A percentile compares a stretch with the other conserved stretches of the same genome.
These are phyloP conservation scores for Raphanus raphanistrum DNA, from an alignment of 345 rosid genomes.

Conservation along the genomic window DNA sequence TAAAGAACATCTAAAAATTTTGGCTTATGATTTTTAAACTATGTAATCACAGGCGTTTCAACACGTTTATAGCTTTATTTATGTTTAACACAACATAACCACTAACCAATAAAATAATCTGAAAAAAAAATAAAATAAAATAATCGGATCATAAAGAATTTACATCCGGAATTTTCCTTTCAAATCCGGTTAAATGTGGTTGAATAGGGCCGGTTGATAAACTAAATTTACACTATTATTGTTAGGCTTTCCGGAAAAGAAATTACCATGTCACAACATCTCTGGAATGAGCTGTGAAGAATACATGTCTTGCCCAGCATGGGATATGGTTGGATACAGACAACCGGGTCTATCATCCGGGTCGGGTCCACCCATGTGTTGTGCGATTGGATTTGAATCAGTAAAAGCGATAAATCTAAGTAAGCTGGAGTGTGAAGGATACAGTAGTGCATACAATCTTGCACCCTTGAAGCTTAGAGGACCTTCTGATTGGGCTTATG, in stretches of 20 bases:
- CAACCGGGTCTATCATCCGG: slow-evolving; percentile 21
- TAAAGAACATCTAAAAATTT: background rate
- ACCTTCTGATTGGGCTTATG: slow-evolving; percentile 65
- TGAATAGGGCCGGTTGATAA: background rate
- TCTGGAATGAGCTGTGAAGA: slow-evolving; percentile 95
- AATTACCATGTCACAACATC: slow-evolving; percentile 77
- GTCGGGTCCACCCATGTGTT: slow-evolving; percentile 76
- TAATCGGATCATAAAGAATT: background rate
- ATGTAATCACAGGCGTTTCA: background rate
- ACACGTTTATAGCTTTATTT: background rate
- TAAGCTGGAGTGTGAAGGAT: slow-evolving; percentile 76
- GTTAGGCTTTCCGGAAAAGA: slow-evolving; percentile 77
- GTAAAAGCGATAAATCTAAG: slow-evolving; percentile 72
- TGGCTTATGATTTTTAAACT: background rate
- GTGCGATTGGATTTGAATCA: slow-evolving; percentile 68
- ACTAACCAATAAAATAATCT: background rate
- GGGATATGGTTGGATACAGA: slow-evolving; percentile 56
- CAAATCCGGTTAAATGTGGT: slow-evolving; percentile 4
- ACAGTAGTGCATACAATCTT: slow-evolving; percentile 73
- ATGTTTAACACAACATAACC: background rate
- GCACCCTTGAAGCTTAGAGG: slow-evolving; percentile 66
- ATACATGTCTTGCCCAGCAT: slow-evolving; percentile 70
- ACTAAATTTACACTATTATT: slow-evolving; percentile 16
- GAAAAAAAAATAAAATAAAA: too few species aligned
- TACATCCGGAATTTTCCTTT: background rate